These are phyloP conservation scores for Escallonia herrerae DNA, from an alignment of 129 eudicot genomes.

Conservation along the genomic window DNA sequence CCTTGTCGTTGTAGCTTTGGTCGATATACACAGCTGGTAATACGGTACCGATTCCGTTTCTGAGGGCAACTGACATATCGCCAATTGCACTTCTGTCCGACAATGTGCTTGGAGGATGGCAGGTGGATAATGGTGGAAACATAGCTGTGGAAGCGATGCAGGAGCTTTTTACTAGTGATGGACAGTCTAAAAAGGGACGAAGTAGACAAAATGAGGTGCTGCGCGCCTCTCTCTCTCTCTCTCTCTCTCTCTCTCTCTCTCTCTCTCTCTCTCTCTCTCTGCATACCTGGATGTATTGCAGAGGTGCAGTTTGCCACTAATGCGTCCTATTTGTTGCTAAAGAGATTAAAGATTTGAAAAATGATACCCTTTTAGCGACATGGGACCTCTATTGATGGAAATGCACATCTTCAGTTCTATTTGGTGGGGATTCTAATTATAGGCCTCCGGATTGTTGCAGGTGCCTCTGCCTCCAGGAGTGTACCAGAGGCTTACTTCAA, in stretches of 20 bases:
- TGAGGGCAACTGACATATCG: conserved; percentile 95
- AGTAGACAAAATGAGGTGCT: conserved; percentile 87
- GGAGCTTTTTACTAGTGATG: conserved; percentile 81
- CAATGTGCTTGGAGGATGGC: conserved; percentile 70
- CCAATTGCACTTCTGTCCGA: conserved; percentile 90
- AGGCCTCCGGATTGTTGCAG: conserved; percentile 29
- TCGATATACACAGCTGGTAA: conserved; percentile 98
- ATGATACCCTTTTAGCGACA: neutral
- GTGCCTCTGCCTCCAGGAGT: conserved; percentile 96
- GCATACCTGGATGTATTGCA: too few relatives aligned
- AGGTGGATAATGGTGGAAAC: conserved; percentile 51
- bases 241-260: too few relatives aligned
- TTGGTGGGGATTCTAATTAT: neutral
- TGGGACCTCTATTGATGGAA: too few relatives aligned
- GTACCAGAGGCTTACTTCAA: conserved; percentile 74
- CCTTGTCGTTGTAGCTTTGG: conserved; percentile 61
- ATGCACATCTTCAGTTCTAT: too few relatives aligned
- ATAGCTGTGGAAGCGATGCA: conserved; percentile 95
- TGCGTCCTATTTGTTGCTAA: too few relatives aligned
- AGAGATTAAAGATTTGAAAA: too few relatives aligned
- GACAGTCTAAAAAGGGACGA: conserved; percentile 77
- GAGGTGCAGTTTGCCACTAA: too few relatives aligned
- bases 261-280: conserved; percentile 7
- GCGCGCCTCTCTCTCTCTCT: too few relatives aligned
- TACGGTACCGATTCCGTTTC: conserved; percentile 93